phyloP scores from a whole-genome alignment of 176 grass and related monocot species.

The Musa beccarii region DNA sequence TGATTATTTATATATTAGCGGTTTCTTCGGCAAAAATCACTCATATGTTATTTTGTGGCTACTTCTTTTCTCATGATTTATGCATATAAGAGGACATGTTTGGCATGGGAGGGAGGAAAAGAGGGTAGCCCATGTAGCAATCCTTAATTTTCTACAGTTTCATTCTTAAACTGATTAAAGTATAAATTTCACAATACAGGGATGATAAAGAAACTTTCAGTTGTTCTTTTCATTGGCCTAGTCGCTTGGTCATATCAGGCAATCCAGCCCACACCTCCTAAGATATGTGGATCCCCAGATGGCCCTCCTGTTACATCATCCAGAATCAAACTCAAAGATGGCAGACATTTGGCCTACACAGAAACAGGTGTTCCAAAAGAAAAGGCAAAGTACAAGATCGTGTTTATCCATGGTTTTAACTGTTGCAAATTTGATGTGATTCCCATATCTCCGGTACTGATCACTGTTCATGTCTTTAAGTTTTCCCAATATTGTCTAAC shows the following conservation, averaged over 20 bases:
- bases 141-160: not conserved
- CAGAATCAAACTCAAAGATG: slow-evolving; percentile 51
- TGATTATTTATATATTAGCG: not conserved
- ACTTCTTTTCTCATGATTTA: too few relatives aligned
- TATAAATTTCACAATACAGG: slow-evolving; percentile 23
- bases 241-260: slow-evolving; percentile 38
- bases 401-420: slow-evolving; percentile 77
- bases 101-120: too few relatives aligned
- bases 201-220: slow-evolving; percentile 24
- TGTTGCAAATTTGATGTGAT: slow-evolving; percentile 60
- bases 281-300: slow-evolving; percentile 32
- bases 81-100: too few relatives aligned
- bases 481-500: not conserved
- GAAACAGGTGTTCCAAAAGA: slow-evolving; percentile 65
- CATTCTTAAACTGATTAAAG: not conserved
- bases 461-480: not conserved
- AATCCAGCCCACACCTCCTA: slow-evolving; percentile 50
- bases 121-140: not conserved
- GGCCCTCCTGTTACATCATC: slow-evolving; percentile 50
- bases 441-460: slow-evolving; percentile 42
- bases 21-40: not conserved
- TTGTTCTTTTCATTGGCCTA: slow-evolving; percentile 32
- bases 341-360: slow-evolving; percentile 61
- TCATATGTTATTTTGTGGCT: too few relatives aligned
- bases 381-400: slow-evolving; percentile 52